A percentile compares a stretch with the other conserved stretches of the same genome.
phyloP scores from a whole-genome alignment of 345 rosid genomes.

The Corymbia maculata region DNA sequence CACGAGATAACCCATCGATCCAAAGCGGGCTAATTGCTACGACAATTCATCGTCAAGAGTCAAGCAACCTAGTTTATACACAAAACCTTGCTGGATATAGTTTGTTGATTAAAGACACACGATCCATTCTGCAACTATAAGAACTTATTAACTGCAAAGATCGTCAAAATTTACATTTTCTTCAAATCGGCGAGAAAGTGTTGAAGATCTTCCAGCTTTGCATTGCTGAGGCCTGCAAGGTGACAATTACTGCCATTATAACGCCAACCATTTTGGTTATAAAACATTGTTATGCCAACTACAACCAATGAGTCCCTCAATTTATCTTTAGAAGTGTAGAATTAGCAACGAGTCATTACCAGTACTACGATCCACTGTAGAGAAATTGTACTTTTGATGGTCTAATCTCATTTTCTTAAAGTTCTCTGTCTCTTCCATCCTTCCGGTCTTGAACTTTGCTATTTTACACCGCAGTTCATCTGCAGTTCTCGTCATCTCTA shows the following conservation, averaged over 20 bases:
- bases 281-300: background rate
- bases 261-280: background rate
- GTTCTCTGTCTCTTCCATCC: conserved; percentile 16
- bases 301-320: background rate
- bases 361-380: conserved; percentile 7
- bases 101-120: background rate
- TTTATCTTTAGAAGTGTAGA: background rate
- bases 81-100: background rate
- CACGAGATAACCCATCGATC: background rate
- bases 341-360: conserved; percentile 8
- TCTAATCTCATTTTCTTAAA: conserved; percentile 17
- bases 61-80: background rate
- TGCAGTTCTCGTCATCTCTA: conserved; percentile 55
- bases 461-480: conserved; percentile 47
- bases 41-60: background rate
- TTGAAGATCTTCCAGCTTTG: conserved; percentile 49
- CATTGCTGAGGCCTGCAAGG: conserved; percentile 26
- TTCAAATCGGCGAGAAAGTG: conserved; percentile 38
- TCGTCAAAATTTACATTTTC: conserved; percentile 8
- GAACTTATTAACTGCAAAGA: background rate
- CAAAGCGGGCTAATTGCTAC: background rate
- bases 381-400: conserved; percentile 16
- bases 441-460: conserved; percentile 21
- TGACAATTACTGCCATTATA: background rate
- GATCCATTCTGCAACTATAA: background rate